Base-by-base conservation (phyloP, 139 green algal species). In the Marvania coccoides region DNA sequence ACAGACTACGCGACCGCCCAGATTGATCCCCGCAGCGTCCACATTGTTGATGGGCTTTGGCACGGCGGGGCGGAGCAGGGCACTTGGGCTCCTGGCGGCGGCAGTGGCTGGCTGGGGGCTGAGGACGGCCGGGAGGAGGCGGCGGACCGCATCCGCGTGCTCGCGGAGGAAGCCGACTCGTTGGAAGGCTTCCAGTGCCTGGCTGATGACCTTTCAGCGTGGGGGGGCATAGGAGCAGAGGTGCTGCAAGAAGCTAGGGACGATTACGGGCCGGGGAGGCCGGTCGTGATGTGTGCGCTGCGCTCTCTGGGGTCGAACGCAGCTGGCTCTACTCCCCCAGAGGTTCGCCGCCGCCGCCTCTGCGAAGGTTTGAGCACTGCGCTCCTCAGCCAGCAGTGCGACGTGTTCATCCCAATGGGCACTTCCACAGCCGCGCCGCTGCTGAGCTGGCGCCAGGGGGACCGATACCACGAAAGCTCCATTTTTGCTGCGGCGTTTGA, bases 1-100 rank as follows among this genome's bases (percentile, higher is more conserved):
- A 90, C 81, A 14, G 87, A 94, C 62, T 94, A 77, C 37, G 69
- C 87, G 8, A 89, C 89, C 69, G 79, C 79, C 14, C 61, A 78
- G 19, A 30, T 90, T 36, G 55, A 79, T 36, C 81, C 80, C 0
- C 35, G 54, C 8, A 78, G 63, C 45, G 45, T 84, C 26, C 69
- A 74, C 19, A 70, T 74, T 4, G 31, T 91, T 46, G 70, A 75
- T 3, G 79, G 79, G 2, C 26, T 68, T 12, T 91, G 85, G 85
- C 47, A 73, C 1, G 73, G 72, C 19, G 42, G 61, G 7, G 29
- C 38, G 12, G 61, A 63, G 4, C 71, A 77, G 39, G 40, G 46
- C 8, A 72, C 73, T n/a, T 91, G 70, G 59, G 66, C 72, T 15
- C 68, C 73, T 3, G 66, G 53, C 26, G 61, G 31, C 19, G 54